Conservation (phyloP, 192 early-diverging fungal genomes). For the Entophlyctis helioformis region DNA sequence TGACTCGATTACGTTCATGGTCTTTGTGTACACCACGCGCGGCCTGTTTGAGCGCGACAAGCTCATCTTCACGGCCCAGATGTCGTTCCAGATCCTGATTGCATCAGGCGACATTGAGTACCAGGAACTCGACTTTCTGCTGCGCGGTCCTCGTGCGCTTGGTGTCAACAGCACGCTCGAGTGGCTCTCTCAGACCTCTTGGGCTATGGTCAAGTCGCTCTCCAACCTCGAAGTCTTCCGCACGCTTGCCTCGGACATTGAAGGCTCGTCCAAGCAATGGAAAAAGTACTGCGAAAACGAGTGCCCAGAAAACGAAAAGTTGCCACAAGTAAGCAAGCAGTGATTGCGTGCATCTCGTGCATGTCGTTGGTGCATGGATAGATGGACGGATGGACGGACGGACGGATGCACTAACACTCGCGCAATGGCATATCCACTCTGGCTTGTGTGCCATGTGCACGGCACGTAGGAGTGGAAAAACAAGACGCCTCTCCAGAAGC, state of each 20-base stretch:
- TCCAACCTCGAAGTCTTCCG: slow-evolving; percentile 46
- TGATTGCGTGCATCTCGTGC: not conserved
- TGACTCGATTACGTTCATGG: slow-evolving; percentile 51
- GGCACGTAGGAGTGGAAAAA: slow-evolving; percentile 52
- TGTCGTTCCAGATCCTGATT: slow-evolving; percentile 54
- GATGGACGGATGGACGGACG: too few species aligned
- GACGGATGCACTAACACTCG: too few species aligned
- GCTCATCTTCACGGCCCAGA: slow-evolving; percentile 49
- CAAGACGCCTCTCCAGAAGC: slow-evolving; percentile 47
- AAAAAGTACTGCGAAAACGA: slow-evolving; percentile 57
- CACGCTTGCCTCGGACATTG: slow-evolving; percentile 45
- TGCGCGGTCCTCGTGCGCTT: slow-evolving; percentile 33
- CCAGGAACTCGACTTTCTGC: slow-evolving; percentile 45
- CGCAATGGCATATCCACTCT: too few species aligned
- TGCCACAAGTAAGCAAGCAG: too few species aligned
- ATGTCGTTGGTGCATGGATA: too few species aligned
- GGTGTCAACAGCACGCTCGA: slow-evolving; percentile 41
- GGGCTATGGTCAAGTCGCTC: slow-evolving; percentile 47
- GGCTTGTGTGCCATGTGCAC: too few species aligned
- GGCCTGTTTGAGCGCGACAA: slow-evolving; percentile 56
- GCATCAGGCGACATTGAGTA: slow-evolving; percentile 42
- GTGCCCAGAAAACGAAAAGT: slow-evolving; percentile 51
- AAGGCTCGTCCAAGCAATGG: slow-evolving; percentile 56
- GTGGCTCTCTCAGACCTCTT: slow-evolving; percentile 38
- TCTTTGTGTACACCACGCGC: slow-evolving; percentile 50